Conservation (phyloP, 257 asterid species). For the Rauvolfia tetraphylla region DNA sequence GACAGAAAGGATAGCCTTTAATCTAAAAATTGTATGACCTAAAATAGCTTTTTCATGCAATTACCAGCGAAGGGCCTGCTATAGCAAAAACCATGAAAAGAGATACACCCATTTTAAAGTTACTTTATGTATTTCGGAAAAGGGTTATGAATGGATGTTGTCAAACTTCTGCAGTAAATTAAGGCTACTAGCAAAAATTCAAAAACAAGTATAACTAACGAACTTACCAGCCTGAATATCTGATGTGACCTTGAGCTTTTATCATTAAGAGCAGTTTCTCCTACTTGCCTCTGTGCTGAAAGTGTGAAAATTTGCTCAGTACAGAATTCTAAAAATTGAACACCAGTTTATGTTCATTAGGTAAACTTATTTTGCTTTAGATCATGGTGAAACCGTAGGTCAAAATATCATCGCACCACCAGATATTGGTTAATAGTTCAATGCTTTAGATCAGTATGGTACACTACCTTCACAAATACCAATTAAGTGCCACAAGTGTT, state of each 20-base stretch:
- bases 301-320: slow-evolving; percentile 21
- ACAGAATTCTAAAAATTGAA: slow-evolving; percentile 7
- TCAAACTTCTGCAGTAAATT: not conserved
- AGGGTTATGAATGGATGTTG: no score
- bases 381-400: not conserved
- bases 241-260: slow-evolving; percentile 99
- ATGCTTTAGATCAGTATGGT: not conserved
- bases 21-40: not conserved
- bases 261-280: slow-evolving; percentile 87
- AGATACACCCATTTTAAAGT: not conserved
- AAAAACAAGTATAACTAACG: not conserved
- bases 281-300: slow-evolving; percentile 96
- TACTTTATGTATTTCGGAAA: not conserved
- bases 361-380: not conserved
- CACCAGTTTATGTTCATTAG: not conserved
- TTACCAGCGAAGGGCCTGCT: not conserved
- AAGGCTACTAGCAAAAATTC: not conserved
- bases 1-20: not conserved
- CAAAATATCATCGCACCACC: not conserved
- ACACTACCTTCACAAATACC: slow-evolving; percentile 75
- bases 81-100: not conserved
- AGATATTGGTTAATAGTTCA: slow-evolving; percentile 10
- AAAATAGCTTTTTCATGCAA: not conserved
- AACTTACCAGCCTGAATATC: slow-evolving; percentile 83
- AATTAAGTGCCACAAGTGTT: slow-evolving; percentile 67